These are phyloP conservation scores for Yamadazyma oceani DNA, from an alignment of 1,139 yeast genomes.

Conservation along the genomic window DNA sequence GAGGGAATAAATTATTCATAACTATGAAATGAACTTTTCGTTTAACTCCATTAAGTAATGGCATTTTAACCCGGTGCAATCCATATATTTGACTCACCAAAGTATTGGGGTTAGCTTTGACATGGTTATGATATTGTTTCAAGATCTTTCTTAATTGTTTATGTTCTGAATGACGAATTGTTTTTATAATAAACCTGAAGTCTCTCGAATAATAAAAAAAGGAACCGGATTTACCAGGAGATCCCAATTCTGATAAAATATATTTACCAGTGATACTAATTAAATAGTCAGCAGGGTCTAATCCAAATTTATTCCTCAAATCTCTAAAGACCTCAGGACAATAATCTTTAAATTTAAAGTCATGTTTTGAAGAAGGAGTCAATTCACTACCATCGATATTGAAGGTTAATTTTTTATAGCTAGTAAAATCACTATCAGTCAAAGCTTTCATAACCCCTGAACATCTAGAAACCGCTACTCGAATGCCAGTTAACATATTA, in stretches of 20 bases:
- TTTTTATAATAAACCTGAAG: constrained; percentile 89
- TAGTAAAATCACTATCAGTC: constrained; percentile 65
- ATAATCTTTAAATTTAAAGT: constrained; percentile 95
- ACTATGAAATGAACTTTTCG: constrained; percentile 86
- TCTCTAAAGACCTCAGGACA: constrained; percentile 94
- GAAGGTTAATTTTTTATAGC: constrained; percentile 78
- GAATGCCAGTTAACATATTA: constrained; percentile 94
- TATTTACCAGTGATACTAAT: constrained; percentile 91
- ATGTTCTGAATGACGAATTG: constrained; percentile 93
- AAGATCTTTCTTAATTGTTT: constrained; percentile 73
- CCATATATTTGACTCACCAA: constrained; percentile 94
- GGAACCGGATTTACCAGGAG: constrained; percentile 97
- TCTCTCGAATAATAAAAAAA: constrained; percentile 94
- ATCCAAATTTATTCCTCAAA: constrained; percentile 71
- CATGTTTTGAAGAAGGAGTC: constrained; percentile 92
- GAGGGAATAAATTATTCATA: constrained; percentile 97
- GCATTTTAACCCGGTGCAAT: constrained; percentile 89
- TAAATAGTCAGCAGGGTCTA: constrained; percentile 95
- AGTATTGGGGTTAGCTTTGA: constrained; percentile 82
- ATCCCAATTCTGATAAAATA: constrained; percentile 85
- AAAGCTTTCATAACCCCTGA: constrained; percentile 82
- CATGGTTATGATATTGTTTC: constrained; percentile 77
- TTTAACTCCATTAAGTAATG: constrained; percentile 56
- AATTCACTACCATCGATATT: constrained; percentile 85
- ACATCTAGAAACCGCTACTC: constrained; percentile 91